phyloP scores from a whole-genome alignment of 345 rosid genomes.

The Cardamine resedifolia region DNA sequence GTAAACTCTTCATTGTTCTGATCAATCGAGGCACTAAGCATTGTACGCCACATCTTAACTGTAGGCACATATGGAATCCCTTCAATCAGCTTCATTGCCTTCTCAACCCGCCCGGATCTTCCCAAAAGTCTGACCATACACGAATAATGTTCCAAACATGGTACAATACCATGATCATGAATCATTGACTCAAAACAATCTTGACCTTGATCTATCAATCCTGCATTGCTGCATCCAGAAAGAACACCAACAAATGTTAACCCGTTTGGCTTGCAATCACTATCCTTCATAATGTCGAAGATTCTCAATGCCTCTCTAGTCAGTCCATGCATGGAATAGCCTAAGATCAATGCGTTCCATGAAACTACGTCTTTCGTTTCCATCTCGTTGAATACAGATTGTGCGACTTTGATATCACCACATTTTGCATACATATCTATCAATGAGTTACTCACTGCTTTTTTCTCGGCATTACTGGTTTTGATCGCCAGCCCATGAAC shows the following conservation, averaged over 20 bases:
- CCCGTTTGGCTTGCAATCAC: conserved; percentile 55
- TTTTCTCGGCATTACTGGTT: conserved; percentile 50
- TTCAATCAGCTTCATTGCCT: conserved; percentile 64
- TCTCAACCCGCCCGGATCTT: conserved; percentile 68
- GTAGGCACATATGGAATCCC: conserved; percentile 66
- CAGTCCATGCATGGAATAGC: conserved; percentile 76
- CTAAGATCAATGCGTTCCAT: conserved; percentile 85
- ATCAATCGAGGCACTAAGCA: conserved; percentile 78
- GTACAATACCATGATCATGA: conserved; percentile 62
- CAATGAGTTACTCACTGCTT: conserved; percentile 69
- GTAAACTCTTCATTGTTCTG: conserved; percentile 71
- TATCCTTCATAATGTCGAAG: conserved; percentile 61
- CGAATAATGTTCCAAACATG: conserved; percentile 75
- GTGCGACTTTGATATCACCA: conserved; percentile 64
- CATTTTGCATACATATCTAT: conserved; percentile 97
- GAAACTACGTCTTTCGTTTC: conserved; percentile 53
- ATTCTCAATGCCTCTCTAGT: conserved; percentile 52
- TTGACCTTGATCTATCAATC: conserved; percentile 63
- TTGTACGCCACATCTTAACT: conserved; percentile 80
- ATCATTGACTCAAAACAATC: conserved; percentile 70
- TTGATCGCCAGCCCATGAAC: conserved; percentile 64
- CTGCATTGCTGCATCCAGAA: conserved; percentile 83
- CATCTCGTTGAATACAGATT: conserved; percentile 56
- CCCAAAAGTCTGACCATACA: conserved; percentile 86
- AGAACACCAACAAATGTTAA: conserved; percentile 74